phyloP scores from a whole-genome alignment of 1,284 basidiomycete genomes.

The Ustilago bromivora region DNA sequence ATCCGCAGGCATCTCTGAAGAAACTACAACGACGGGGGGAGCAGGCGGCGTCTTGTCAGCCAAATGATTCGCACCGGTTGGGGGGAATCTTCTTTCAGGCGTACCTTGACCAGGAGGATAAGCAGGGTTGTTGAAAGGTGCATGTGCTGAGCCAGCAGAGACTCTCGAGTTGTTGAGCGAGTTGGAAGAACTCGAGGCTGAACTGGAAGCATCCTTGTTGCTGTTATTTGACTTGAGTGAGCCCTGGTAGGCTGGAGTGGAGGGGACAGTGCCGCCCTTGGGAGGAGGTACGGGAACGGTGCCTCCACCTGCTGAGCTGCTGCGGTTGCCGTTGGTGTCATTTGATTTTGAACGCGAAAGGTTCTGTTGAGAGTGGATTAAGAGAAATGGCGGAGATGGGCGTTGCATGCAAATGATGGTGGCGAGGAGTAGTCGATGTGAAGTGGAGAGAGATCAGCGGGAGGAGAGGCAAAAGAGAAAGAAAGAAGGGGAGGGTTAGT shows the following conservation, averaged over 20 bases:
- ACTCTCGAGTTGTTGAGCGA: constrained; percentile 46
- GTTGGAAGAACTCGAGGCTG: constrained; percentile 54
- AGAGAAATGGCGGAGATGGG: not conserved
- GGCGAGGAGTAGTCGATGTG: not conserved
- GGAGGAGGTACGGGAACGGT: constrained; percentile 58
- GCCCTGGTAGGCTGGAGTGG: constrained; percentile 54
- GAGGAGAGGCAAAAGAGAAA: not conserved
- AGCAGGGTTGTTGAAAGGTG: constrained; percentile 22
- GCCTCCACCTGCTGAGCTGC: constrained; percentile 47
- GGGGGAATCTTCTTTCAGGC: constrained; percentile 38
- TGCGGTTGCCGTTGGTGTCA: constrained; percentile 59
- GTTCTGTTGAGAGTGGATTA: constrained; percentile 44
- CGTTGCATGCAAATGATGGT: not conserved
- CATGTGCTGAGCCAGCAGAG: constrained; percentile 21
- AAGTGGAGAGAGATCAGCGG: not conserved
- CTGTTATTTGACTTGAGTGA: constrained; percentile 51
- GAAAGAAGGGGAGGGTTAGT: not conserved
- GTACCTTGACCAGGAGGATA: constrained; percentile 50
- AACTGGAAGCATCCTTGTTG: constrained; percentile 36
- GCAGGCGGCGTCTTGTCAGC: constrained; percentile 64
- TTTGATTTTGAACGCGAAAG: constrained; percentile 65
- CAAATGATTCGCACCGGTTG: constrained; percentile 32
- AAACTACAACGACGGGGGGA: constrained; percentile 64
- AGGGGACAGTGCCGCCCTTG: constrained; percentile 58
- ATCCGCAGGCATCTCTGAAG: constrained; percentile 62